Base-by-base conservation (phyloP, 108 stramenopile genomes). In the Pseudonitzschia multiseries region DNA sequence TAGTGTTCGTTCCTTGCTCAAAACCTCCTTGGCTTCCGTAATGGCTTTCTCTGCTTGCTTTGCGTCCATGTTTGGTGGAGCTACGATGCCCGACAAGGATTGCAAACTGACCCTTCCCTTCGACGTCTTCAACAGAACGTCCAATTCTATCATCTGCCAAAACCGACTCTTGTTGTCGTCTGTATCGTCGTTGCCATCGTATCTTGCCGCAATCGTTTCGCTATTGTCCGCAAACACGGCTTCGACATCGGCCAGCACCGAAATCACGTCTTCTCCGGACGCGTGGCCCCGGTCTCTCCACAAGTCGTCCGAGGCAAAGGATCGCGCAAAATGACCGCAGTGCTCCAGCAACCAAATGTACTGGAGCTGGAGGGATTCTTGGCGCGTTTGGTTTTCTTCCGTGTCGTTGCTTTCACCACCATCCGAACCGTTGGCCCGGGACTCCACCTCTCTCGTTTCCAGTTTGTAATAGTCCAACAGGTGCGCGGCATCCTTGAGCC, bases 271-370 rank as follows among this genome's bases (percentile, higher is more conserved):
- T 51, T 83, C 85, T n/a, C 88, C 91, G 27, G 84, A 70, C 1
- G 88, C 80, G 66, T 92, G 91, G 14, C 91, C 91, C 8, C 86
- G 79, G 40, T 92, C 91, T 52, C 91, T 66, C 91, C 91, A 92
- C 21, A 87, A 62, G 18, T 79, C 84, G 68, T 94, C 93, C 12
- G 88, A 85, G 2, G 89, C 91, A 78, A 92, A 94, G 0, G 93
- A 90, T 64, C 93, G 73, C 8, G 91, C 93, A 78, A 94, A 94
- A 76, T 92, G 89, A 3, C 93, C 93, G 70, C 91, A 92, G 69
- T 91, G 88, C 62, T 94, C 91, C 88, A 89, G 88, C 32, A 92
- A 73, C 88, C 89, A 89, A 9, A 84, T 76, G 48, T 89, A 92
- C 61, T 94, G 93, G 27, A 86, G 65, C 22, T 80, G 80, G 14